Evolutionary conservation across 2,329 filamentous ascomycete genomes (phyloP).

Genomic region (Fusarium haematococcum): DNA sequence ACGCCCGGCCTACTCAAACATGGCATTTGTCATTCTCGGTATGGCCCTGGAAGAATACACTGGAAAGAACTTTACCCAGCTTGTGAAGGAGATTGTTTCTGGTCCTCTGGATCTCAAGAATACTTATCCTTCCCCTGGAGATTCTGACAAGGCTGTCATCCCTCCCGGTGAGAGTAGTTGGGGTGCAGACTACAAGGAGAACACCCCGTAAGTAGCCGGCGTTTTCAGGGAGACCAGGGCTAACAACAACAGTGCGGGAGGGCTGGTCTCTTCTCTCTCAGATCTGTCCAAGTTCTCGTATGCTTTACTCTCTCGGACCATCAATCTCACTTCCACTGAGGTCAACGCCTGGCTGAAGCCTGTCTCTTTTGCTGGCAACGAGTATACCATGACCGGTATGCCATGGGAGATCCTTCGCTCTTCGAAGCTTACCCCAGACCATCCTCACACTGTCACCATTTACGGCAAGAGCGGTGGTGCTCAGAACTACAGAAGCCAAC

Average conservation of each 20-base stretch:
- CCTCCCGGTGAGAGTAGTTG: conserved; percentile 49
- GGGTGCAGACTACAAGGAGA: conserved; percentile 50
- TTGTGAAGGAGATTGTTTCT: conserved; percentile 38
- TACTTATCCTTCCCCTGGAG: conserved; percentile 47
- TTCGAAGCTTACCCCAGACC: conserved; percentile 36
- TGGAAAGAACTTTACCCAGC: conserved; percentile 44
- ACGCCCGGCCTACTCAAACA: conserved; percentile 55
- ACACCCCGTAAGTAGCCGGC: conserved; percentile 46
- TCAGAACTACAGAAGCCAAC: conserved; percentile 49
- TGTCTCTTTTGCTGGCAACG: conserved; percentile 44
- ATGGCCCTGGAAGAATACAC: conserved; percentile 49
- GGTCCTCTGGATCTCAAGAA: conserved; percentile 23
- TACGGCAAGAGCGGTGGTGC: conserved; percentile 52
- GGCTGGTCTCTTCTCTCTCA: conserved; percentile 49
- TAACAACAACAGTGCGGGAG: conserved; percentile 45
- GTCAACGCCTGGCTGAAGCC: conserved; percentile 53
- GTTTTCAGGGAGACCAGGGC: neutral
- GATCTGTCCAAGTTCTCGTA: conserved; percentile 48
- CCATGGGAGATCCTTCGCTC: conserved; percentile 54
- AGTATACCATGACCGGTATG: conserved; percentile 48
- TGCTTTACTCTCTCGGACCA: conserved; percentile 44
- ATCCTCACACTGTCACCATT: conserved; percentile 49
- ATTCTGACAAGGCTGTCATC: conserved; percentile 47
- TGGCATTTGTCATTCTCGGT: conserved; percentile 53
- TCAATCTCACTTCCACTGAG: conserved; percentile 41